Conservation (phyloP, 768 basidiomycete species). For the Leccinum pellstonianum region DNA sequence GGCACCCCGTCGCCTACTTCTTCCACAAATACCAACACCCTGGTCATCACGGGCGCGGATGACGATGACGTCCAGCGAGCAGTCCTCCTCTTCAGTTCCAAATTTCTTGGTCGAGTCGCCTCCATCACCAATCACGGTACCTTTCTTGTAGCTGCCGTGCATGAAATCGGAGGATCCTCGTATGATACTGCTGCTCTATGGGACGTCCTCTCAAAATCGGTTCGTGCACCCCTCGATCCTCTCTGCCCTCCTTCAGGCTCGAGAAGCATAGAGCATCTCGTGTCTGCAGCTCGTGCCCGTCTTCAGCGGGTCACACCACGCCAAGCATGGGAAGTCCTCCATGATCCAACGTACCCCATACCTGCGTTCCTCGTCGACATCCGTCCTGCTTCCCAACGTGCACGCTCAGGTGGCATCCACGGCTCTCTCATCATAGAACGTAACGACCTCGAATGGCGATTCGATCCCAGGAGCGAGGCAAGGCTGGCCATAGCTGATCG, state of each 20-base stretch:
- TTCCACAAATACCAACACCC: conserved; percentile 35
- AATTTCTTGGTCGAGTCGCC: conserved; percentile 64
- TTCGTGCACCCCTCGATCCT: conserved; percentile 58
- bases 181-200: conserved; percentile 68
- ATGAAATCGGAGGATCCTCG: conserved; percentile 49
- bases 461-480: conserved; percentile 65
- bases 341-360: conserved; percentile 48
- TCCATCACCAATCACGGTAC: conserved; percentile 36
- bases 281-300: conserved; percentile 57
- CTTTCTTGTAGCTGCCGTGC: conserved; percentile 46
- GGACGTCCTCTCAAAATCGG: conserved; percentile 68
- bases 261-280: conserved; percentile 53
- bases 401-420: conserved; percentile 54
- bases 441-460: conserved; percentile 76
- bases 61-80: conserved; percentile 63
- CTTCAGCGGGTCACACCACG: conserved; percentile 61
- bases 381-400: conserved; percentile 61
- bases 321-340: conserved; percentile 61
- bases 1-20: conserved; percentile 34
- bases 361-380: conserved; percentile 80
- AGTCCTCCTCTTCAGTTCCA: conserved; percentile 59
- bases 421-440: conserved; percentile 75
- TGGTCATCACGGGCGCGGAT: conserved; percentile 60
- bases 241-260: conserved; percentile 64
- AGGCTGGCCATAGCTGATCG: conserved; percentile 67